Conservation (phyloP, 495 filamentous ascomycete species). For the Talaromyces borbonicus region DNA sequence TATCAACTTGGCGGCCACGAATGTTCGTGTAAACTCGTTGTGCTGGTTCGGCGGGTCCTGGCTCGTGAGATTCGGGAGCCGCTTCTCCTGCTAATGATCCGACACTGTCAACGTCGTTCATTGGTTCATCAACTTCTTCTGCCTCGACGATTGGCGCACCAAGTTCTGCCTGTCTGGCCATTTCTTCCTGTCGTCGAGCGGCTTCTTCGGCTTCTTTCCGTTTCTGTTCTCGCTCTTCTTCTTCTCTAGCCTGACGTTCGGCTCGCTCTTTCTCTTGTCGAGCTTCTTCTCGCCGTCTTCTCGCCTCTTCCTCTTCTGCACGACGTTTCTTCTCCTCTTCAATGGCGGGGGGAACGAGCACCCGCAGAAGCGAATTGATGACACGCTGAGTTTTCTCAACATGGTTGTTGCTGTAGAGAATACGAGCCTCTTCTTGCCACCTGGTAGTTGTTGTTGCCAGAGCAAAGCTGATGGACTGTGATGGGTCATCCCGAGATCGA, state of each 20-base stretch:
- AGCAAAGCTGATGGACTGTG: conserved; percentile 60
- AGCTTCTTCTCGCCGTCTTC: conserved; percentile 36
- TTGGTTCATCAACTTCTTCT: conserved; percentile 46
- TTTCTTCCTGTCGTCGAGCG: conserved; percentile 32
- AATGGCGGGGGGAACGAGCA: conserved; percentile 77
- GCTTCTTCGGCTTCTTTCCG: conserved; percentile 61
- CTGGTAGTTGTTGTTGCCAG: conserved; percentile 58
- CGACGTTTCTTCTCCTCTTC: conserved; percentile 59
- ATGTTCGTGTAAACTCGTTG: conserved; percentile 68
- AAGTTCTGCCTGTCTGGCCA: conserved; percentile 35
- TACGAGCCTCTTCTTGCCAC: conserved; percentile 85
- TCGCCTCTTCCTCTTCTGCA: conserved; percentile 39
- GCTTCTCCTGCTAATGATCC: conserved; percentile 25
- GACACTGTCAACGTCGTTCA: conserved; percentile 77
- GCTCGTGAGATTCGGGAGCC: conserved; percentile 20
- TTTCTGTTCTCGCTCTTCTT: conserved; percentile 46
- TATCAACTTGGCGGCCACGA: conserved; percentile 74
- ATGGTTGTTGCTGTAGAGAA: conserved; percentile 64
- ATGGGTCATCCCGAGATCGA: conserved; percentile 46
- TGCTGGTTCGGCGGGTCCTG: conserved; percentile 40
- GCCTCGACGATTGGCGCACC: conserved; percentile 33
- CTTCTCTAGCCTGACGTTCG: conserved; percentile 47
- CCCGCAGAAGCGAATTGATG: conserved; percentile 57
- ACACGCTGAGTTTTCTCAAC: conserved; percentile 65
- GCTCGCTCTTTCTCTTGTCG: conserved; percentile 37